Base-by-base conservation (phyloP, 768 basidiomycete genomes). In the Suillus decipiens region DNA sequence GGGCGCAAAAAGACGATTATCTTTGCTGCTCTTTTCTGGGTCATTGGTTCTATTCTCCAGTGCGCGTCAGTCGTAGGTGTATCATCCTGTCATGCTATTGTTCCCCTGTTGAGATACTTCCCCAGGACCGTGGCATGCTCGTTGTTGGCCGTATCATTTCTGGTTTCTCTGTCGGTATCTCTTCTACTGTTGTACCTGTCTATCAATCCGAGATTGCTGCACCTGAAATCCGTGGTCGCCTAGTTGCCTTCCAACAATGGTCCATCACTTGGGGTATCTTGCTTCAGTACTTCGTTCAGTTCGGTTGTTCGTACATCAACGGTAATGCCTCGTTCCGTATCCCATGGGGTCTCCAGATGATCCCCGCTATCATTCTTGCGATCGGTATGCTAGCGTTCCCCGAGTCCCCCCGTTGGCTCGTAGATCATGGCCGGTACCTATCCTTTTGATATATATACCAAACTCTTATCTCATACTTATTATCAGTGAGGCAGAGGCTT, bases 221-320 rank as follows among this genome's bases (percentile, higher is more conserved):
- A 5, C 89, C 89, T 19, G 72, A 81, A 39, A 89, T 91, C 69
- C 87, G 89, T 69, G 90, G 90, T 37, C 86, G 89, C 33, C 81
- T 91, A 64, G 89, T 92, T 36, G 87, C 90, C 3, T 78, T 90
- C 63, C 89, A 92, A 71, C 90, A 92, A 80, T 91, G 89, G 85
- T 84, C 88, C 2, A 90, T 89, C 69, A 89, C 89, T 0, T 90
- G 90, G 88, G 89, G 89, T 75, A 90, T 90, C 70, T 78, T 89
- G 66, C 74, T 92, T 50, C 89, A 90, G 65, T 87, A 91, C 76
- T 90, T 90, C 72, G 81, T 90, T 65, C 85, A 89, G 67, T 89
- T 90, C 64, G 89, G 89, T 10, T 89, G 86, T 71, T 90, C 88
- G 1, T 75, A 76, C 72, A 88, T 91, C 71, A 75, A 86, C 22